Evolutionary conservation across 1,139 yeast genomes (phyloP), one percentile per base, ranked within the genome.

Genomic region (Kazachstania sp.): DNA sequence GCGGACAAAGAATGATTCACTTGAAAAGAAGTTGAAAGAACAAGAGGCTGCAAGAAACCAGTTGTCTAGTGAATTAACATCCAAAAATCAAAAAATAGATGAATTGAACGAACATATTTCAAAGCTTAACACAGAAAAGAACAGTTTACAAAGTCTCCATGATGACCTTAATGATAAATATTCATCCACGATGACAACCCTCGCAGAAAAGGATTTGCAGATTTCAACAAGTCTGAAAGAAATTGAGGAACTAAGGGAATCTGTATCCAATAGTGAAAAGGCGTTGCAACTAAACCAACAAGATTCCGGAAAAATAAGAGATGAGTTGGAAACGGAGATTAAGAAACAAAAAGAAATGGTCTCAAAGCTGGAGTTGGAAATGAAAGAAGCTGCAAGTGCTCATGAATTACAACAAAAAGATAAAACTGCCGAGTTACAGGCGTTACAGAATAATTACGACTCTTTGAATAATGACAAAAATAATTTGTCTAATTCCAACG

Each of bases 401-500:
- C 36, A 32, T 5, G 36, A 32, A 2, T 32, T 32, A 32, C 12
- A 15, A 6, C n/a, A 32, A 19, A 32, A 32, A 15, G 18, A 5
- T 7, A 32, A 15, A 15, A 19, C 15, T 4, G 15, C 15, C 2
- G 36, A 32, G 11, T 9, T 15, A 6, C 36, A 32, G 18, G 36
- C 7, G 9, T 32, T 32, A 19, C 20, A 32, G 15, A 15, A 16
- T 15, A n/a, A 32, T 15, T n/a, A 15, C 12, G 36, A 32, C 8
- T 4, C 19, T 2, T 23, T 23, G 8, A 7, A 23, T 9, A 13
- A 30, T 31, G 35, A 32, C 31, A 20, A 18, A 16, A 32, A 31
- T n/a, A 26, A 29, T 30, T 28, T 28, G 18, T 39, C 37, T 13
- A 32, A 5, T 15, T 50, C 48, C 20, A 50, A 47, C 15, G 44